A percentile compares a stretch with the other conserved stretches of the same genome.
These are phyloP conservation scores for Suillus discolor DNA, from an alignment of 768 basidiomycete genomes.

Conservation along the genomic window DNA sequence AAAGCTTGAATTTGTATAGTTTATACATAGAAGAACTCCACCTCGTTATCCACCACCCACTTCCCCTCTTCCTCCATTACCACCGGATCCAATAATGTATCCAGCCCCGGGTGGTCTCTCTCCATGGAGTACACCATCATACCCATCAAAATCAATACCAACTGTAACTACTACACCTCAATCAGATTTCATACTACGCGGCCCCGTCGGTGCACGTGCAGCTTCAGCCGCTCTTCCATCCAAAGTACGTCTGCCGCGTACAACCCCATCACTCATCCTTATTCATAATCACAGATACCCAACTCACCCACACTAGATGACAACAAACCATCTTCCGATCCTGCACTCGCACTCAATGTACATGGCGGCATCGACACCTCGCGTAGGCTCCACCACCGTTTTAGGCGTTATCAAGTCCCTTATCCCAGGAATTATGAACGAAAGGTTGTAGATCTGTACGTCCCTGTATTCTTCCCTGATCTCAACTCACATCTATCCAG, in stretches of 20 bases:
- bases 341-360: conserved; percentile 30
- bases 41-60: not conserved
- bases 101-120: not conserved
- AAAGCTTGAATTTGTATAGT: not conserved
- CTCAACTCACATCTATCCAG: conserved; percentile 35
- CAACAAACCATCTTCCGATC: not conserved
- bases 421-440: conserved; percentile 71
- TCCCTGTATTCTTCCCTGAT: conserved; percentile 15
- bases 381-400: conserved; percentile 59
- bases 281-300: no score
- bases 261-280: not conserved
- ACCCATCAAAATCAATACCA: not conserved
- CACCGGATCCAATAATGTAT: not conserved
- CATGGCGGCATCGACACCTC: conserved; percentile 20
- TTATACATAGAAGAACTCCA: not conserved
- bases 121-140: not conserved
- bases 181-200: not conserved
- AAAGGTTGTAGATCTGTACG: conserved; percentile 68
- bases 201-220: not conserved
- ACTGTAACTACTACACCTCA: not conserved
- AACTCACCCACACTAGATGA: not conserved
- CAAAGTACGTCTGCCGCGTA: not conserved
- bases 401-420: conserved; percentile 51
- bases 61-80: conserved; percentile 3
- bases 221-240: not conserved